phyloP scores from a whole-genome alignment of 2,329 filamentous ascomycete genomes.

The Rhytidhysteron rufulum region DNA sequence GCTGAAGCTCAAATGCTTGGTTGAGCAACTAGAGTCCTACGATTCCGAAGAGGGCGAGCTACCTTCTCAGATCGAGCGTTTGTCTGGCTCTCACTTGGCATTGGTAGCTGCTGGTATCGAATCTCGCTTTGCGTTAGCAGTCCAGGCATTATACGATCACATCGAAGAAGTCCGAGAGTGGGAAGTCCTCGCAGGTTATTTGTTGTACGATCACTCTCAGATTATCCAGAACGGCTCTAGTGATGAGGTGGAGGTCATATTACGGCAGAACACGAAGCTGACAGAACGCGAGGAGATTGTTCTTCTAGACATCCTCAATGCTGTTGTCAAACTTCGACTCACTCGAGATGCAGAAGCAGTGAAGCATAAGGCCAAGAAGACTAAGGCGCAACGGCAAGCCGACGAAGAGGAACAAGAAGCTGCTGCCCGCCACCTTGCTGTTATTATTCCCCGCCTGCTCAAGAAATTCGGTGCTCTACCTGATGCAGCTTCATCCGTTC shows the following conservation, averaged over 20 bases:
- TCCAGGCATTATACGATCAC: constrained; percentile 79
- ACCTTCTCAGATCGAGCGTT: constrained; percentile 44
- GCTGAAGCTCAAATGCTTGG: constrained; percentile 88
- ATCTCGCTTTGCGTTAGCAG: constrained; percentile 79
- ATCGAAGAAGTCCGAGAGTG: constrained; percentile 78
- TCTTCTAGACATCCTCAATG: constrained; percentile 80
- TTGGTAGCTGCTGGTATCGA: constrained; percentile 64
- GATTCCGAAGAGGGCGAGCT: constrained; percentile 64
- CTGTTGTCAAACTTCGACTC: constrained; percentile 73
- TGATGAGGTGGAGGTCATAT: constrained; percentile 57
- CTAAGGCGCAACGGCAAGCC: constrained; percentile 52
- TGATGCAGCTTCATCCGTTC: constrained; percentile 77
- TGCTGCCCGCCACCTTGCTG: constrained; percentile 71
- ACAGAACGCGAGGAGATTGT: constrained; percentile 75
- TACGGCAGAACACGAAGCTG: constrained; percentile 71
- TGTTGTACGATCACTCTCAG: constrained; percentile 83
- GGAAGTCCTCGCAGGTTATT: constrained; percentile 84
- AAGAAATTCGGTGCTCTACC: constrained; percentile 93
- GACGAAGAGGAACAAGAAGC: constrained; percentile 73
- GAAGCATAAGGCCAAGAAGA: constrained; percentile 53
- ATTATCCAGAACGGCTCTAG: constrained; percentile 50
- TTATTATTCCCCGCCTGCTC: constrained; percentile 76
- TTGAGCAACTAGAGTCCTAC: constrained; percentile 77
- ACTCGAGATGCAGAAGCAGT: constrained; percentile 61
- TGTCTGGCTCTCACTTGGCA: constrained; percentile 37